Evolutionary conservation across 352 stramenopile genomes (phyloP).

Genomic region (Phytophthora vignae): DNA sequence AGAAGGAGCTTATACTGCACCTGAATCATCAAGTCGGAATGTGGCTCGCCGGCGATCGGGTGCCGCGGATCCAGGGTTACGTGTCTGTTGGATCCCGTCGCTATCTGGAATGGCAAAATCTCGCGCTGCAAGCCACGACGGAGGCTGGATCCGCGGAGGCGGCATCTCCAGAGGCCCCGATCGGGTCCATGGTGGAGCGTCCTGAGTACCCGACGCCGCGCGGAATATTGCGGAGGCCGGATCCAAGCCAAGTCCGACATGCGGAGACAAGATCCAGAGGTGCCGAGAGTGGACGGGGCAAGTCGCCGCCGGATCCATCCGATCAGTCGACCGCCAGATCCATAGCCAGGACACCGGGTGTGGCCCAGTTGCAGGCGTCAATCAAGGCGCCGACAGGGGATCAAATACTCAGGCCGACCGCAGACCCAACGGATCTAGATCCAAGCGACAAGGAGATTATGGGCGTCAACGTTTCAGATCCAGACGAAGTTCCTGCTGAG

Average conservation of each 20-base stretch:
- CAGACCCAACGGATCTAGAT: no score
- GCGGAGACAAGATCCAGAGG: no score
- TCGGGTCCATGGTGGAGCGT: neutral
- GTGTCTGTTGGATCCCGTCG: neutral
- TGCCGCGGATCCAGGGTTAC: conserved; percentile 7
- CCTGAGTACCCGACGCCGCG: neutral
- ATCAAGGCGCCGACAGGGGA: no score
- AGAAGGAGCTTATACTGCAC: neutral
- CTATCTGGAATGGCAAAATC: conserved; percentile 19
- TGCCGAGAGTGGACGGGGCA: no score
- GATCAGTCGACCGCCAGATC: neutral
- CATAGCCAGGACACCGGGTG: no score
- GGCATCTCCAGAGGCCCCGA: neutral
- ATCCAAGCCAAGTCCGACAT: no score
- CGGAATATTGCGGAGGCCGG: neutral
- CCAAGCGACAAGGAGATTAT: no score
- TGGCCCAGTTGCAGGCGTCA: no score
- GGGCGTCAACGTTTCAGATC: no score
- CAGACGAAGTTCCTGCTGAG: no score
- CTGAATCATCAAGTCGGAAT: neutral
- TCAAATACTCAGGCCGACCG: no score
- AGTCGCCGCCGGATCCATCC: no score
- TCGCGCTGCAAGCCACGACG: neutral
- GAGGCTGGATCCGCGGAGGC: neutral
- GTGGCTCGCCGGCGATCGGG: conserved; percentile 12